A percentile compares a stretch with the other conserved stretches of the same genome.
Conservation (phyloP, 176 grass and related monocot species). For the Bromus sterilis region DNA sequence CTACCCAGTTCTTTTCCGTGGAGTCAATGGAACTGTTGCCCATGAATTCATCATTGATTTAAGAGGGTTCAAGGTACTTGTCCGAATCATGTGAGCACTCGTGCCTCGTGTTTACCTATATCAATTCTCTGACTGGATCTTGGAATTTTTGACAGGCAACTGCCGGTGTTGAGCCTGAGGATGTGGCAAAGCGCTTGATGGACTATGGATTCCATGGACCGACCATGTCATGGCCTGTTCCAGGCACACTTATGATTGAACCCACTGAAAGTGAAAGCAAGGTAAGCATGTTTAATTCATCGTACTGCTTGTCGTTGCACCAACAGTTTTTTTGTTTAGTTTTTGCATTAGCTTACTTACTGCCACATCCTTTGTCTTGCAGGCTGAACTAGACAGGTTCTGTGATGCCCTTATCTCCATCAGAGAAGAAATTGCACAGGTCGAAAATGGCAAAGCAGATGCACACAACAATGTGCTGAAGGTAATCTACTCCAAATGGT, state of each 20-base stretch:
- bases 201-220: slow-evolving; percentile 97
- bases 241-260: slow-evolving; percentile 99
- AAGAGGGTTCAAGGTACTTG: slow-evolving; percentile 90
- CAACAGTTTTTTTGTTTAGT: background rate
- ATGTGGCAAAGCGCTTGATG: slow-evolving; percentile 95
- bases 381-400: slow-evolving; percentile 98
- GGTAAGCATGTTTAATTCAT: slow-evolving; percentile 27
- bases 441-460: slow-evolving; percentile 88
- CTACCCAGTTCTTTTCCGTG: slow-evolving; percentile 98
- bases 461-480: slow-evolving; percentile 87
- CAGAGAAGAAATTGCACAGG: slow-evolving; percentile 84
- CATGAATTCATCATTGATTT: slow-evolving; percentile 98
- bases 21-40: slow-evolving; percentile 94
- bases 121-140: background rate
- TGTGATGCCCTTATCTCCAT: slow-evolving; percentile 98
- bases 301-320: background rate
- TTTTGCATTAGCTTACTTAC: slow-evolving; percentile 20
- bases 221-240: slow-evolving; percentile 99
- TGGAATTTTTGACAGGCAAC: slow-evolving; percentile 41
- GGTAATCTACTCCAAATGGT: slow-evolving; percentile 35
- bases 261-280: slow-evolving; percentile 99
- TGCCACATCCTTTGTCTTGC: slow-evolving; percentile 23
- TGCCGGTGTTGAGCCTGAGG: slow-evolving; percentile 93
- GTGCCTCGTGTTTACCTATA: background rate
- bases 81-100: background rate